Conservation (phyloP, 495 filamentous ascomycete species). For the Aspergillus campestris region DNA sequence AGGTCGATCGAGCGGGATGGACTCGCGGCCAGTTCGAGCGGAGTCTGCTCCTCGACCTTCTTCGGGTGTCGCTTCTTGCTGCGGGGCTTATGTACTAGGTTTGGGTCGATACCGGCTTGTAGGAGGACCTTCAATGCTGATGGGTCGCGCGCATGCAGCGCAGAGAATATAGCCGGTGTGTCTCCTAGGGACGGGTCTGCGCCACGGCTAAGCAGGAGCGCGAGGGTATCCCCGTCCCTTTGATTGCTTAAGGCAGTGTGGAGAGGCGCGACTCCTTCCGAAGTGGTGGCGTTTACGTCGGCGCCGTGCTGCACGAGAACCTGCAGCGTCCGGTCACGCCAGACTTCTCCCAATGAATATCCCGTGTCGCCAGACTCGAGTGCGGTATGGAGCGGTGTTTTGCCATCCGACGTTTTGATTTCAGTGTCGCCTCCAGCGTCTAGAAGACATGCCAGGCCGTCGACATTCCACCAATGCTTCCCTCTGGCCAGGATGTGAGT, state of each 20-base stretch:
- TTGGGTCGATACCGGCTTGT: no score
- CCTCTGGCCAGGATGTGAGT: constrained; percentile 1
- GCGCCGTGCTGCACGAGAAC: neutral
- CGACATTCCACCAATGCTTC: constrained; percentile 1
- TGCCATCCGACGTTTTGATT: no score
- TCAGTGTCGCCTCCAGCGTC: neutral
- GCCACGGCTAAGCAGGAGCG: neutral
- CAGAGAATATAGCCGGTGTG: neutral
- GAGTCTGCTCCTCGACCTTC: no score
- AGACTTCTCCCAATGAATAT: neutral
- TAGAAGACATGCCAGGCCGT: neutral
- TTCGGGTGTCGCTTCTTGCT: no score
- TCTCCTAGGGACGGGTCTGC: neutral
- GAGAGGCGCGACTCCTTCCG: neutral
- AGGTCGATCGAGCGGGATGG: no score
- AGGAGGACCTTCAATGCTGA: no score
- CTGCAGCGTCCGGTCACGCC: neutral
- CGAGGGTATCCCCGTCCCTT: no score
- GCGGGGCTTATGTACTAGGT: no score
- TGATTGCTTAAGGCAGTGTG: neutral
- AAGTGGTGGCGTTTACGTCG: neutral
- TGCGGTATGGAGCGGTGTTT: neutral
- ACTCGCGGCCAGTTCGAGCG: no score
- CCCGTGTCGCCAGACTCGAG: neutral
- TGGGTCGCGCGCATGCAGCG: no score